These are phyloP conservation scores for Diddensiella santjacobensis DNA, from an alignment of 805 yeast species.

Conservation along the genomic window DNA sequence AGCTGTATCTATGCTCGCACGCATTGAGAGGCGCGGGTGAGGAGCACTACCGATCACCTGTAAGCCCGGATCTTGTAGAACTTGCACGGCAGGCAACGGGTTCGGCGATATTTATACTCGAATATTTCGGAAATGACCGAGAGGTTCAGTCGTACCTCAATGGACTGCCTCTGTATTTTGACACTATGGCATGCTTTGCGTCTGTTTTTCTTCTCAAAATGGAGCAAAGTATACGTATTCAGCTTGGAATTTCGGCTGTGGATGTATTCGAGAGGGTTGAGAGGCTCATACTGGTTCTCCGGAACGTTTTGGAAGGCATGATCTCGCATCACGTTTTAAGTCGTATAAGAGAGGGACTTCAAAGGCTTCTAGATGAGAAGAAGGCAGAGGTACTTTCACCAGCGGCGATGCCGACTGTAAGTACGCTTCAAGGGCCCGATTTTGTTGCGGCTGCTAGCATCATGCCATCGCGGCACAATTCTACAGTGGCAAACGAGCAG, in stretches of 20 bases:
- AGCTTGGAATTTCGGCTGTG: not conserved
- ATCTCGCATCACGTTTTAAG: conserved; percentile 5
- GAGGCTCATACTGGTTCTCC: not conserved
- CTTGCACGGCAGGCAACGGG: conserved; percentile 3
- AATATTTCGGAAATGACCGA: conserved; percentile 2
- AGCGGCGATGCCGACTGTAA: not conserved
- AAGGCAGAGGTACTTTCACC: not conserved
- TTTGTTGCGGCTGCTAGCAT: conserved; percentile 7
- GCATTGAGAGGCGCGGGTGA: conserved; percentile 6
- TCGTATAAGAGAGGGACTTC: conserved; percentile 2
- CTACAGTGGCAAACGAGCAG: not conserved
- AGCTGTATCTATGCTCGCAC: conserved; percentile 8
- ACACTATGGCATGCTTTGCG: conserved; percentile 10
- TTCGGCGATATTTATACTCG: conserved; percentile 5
- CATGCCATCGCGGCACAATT: not conserved
- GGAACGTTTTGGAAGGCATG: not conserved
- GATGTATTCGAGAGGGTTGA: conserved; percentile 1
- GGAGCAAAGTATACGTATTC: not conserved
- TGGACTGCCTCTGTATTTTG: conserved; percentile 10
- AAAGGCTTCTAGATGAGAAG: conserved; percentile 3
- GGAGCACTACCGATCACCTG: not conserved
- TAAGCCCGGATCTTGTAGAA: conserved; percentile 1
- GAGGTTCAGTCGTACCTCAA: conserved; percentile 4
- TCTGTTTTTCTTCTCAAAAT: conserved; percentile 8
- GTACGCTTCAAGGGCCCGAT: not conserved